Percentiles rank a stretch among this genome's conserved stretches.
phyloP scores from a whole-genome alignment of 176 grass and related monocot genomes.

The Carex myosuroides region DNA sequence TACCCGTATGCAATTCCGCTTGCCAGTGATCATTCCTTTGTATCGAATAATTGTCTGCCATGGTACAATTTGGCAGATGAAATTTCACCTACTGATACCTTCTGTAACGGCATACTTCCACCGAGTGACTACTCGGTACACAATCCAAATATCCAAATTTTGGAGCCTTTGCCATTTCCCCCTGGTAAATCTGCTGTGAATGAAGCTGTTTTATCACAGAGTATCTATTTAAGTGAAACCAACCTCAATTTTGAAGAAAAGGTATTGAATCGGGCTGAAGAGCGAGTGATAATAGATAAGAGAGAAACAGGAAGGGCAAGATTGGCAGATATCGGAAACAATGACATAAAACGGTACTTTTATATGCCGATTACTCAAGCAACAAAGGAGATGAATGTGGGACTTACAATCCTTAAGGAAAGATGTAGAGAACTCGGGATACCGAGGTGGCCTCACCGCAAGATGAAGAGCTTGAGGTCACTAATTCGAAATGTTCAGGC shows the following conservation, averaged over 20 bases:
- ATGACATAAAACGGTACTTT: constrained; percentile 62
- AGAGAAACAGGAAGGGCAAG: constrained; percentile 27
- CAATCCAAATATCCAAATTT: background rate
- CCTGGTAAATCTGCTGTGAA: background rate
- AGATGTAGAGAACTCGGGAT: constrained; percentile 84
- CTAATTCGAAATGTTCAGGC: constrained; percentile 81
- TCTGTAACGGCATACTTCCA: background rate
- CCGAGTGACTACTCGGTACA: background rate
- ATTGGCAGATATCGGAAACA: constrained; percentile 43
- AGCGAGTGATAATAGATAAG: background rate
- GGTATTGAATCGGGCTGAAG: background rate
- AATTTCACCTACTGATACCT: background rate
- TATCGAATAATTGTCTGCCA: background rate
- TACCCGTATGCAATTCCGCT: background rate
- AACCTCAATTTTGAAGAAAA: background rate
- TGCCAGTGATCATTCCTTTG: background rate
- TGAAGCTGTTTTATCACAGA: background rate
- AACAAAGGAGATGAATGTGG: constrained; percentile 75
- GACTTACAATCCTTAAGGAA: constrained; percentile 86
- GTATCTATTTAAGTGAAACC: background rate
- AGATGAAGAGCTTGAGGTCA: constrained; percentile 85
- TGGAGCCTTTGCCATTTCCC: background rate
- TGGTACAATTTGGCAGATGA: background rate
- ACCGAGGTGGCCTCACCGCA: constrained; percentile 72
- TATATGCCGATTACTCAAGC: constrained; percentile 81